Percentiles rank a stretch among this genome's conserved stretches.
Evolutionary conservation across 768 basidiomycete genomes (phyloP).

Genomic region (Phaffia tasmanica): DNA sequence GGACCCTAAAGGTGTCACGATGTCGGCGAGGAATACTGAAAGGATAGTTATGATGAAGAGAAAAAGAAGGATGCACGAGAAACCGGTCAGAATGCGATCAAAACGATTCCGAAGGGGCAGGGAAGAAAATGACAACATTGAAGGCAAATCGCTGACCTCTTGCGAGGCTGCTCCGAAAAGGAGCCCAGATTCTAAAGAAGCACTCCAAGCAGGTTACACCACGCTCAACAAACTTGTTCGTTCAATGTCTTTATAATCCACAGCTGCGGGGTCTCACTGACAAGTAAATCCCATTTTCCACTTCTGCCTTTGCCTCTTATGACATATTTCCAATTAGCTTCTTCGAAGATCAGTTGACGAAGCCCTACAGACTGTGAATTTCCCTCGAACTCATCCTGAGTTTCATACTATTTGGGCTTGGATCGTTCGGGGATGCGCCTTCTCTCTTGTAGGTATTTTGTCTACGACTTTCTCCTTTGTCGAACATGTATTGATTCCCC

Average conservation of each 20-base stretch:
- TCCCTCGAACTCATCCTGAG: conserved; percentile 5
- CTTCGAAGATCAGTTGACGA: not conserved
- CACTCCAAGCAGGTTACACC: no score
- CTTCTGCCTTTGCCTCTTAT: not conserved
- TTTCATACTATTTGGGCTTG: conserved; percentile 1
- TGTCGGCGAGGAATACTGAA: no score
- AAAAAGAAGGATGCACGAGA: no score
- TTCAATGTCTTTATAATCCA: not conserved
- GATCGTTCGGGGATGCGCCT: conserved; percentile 14
- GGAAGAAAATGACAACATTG: no score
- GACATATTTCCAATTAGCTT: not conserved
- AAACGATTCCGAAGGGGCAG: no score
- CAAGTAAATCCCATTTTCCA: not conserved
- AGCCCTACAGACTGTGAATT: not conserved
- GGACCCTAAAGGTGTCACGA: no score
- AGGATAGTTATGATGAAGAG: no score
- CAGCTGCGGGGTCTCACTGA: not conserved
- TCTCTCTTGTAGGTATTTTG: conserved; percentile 7
- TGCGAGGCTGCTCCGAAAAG: no score
- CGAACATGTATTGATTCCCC: not conserved
- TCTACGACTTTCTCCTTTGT: not conserved
- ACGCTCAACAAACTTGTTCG: not conserved
- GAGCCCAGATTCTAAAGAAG: no score
- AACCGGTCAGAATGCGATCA: no score
- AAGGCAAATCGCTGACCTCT: no score